A percentile compares a stretch with the other conserved stretches of the same genome.
These are phyloP conservation scores for Panicum miliaceum DNA, from an alignment of 176 grass and related monocot genomes.

Conservation along the genomic window DNA sequence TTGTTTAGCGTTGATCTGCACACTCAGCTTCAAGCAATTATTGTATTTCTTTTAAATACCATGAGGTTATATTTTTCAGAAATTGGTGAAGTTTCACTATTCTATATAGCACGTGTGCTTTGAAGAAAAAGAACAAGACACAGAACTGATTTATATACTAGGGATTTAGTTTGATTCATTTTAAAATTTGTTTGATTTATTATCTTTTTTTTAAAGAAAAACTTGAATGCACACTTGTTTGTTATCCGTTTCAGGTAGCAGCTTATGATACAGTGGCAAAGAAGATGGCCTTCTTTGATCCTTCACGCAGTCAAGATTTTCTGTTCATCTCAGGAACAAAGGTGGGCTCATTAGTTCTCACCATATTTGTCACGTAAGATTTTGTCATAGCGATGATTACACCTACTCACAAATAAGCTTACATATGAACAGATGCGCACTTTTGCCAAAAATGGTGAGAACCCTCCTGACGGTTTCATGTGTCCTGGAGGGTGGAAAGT, in stretches of 20 bases:
- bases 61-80: neutral
- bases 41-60: neutral
- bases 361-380: neutral
- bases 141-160: neutral
- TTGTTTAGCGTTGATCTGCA: neutral
- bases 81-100: neutral
- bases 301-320: slow-evolving; percentile 86
- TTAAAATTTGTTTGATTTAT: neutral
- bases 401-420: slow-evolving; percentile 21
- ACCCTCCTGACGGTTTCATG: slow-evolving; percentile 95
- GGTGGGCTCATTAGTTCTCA: slow-evolving; percentile 45
- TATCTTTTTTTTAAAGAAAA: neutral
- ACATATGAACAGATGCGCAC: slow-evolving; percentile 71
- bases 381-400: neutral
- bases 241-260: slow-evolving; percentile 57
- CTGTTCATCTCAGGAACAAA: slow-evolving; percentile 99
- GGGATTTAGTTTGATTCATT: neutral
- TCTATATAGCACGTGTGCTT: neutral
- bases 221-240: neutral
- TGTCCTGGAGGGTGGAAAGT: slow-evolving; percentile 94
- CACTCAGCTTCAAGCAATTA: neutral
- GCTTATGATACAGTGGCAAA: slow-evolving; percentile 79
- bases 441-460: slow-evolving; percentile 86
- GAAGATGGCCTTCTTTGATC: slow-evolving; percentile 97
- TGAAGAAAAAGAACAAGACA: neutral